Percentiles rank a stretch among this genome's conserved stretches.
These are phyloP conservation scores for Canna indica DNA, from an alignment of 176 grass and related monocot genomes.

Conservation along the genomic window DNA sequence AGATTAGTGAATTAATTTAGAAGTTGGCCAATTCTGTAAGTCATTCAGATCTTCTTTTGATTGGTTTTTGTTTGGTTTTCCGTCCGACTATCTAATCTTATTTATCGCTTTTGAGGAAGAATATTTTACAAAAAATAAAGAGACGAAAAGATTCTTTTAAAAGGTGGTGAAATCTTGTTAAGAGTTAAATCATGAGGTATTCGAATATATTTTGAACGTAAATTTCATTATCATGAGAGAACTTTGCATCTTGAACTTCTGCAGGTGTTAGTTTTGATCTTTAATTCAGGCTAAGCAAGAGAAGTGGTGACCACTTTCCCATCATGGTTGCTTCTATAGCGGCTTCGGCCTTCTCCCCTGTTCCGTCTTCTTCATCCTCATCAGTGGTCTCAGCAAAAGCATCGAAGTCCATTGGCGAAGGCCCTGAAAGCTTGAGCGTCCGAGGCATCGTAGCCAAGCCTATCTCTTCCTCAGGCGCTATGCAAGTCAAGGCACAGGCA, in stretches of 20 bases:
- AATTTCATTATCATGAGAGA: background rate
- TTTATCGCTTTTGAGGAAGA: background rate
- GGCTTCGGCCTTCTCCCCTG: slow-evolving; percentile 52
- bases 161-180: background rate
- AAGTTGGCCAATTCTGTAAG: background rate
- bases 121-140: background rate
- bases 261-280: background rate
- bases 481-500: slow-evolving; percentile 61
- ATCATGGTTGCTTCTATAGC: slow-evolving; percentile 51
- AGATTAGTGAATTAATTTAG: background rate
- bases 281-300: background rate
- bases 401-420: slow-evolving; percentile 45
- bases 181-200: background rate
- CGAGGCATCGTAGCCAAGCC: slow-evolving; percentile 62
- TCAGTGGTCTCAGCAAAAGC: slow-evolving; percentile 20
- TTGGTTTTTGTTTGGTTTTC: background rate
- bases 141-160: background rate
- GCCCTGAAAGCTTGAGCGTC: slow-evolving; percentile 55
- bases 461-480: slow-evolving; percentile 22
- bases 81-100: background rate
- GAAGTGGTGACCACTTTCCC: background rate
- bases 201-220: background rate
- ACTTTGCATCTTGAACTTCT: background rate
- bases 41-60: background rate
- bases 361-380: slow-evolving; percentile 29